phyloP scores from a whole-genome alignment of 2,329 filamentous ascomycete genomes.

The Blastomyces parvus region DNA sequence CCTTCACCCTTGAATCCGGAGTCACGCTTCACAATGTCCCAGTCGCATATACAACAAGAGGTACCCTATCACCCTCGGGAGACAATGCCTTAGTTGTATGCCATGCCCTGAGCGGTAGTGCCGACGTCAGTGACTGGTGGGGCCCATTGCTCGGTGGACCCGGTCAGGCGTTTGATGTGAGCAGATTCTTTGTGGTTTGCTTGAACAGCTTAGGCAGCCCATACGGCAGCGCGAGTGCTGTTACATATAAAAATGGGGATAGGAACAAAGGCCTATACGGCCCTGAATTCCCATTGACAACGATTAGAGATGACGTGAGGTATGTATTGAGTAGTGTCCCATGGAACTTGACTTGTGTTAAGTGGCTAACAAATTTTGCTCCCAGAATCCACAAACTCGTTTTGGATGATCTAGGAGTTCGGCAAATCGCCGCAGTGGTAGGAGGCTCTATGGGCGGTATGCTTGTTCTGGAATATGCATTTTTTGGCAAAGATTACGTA shows the following conservation, averaged over 20 bases:
- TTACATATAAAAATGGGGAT: slow-evolving; percentile 76
- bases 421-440: slow-evolving; percentile 45
- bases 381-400: slow-evolving; percentile 45
- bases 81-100: slow-evolving; percentile 58
- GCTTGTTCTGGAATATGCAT: slow-evolving; percentile 52
- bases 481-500: slow-evolving; percentile 58
- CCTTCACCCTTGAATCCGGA: slow-evolving; percentile 88
- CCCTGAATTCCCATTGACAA: slow-evolving; percentile 91
- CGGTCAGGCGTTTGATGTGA: slow-evolving; percentile 46
- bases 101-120: slow-evolving; percentile 46
- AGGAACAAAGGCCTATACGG: slow-evolving; percentile 68
- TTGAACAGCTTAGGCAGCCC: slow-evolving; percentile 47
- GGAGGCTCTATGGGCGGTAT: slow-evolving; percentile 53
- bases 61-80: slow-evolving; percentile 44
- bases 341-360: not conserved
- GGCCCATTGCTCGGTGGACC: slow-evolving; percentile 44
- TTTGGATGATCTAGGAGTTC: slow-evolving; percentile 46
- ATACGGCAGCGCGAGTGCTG: slow-evolving; percentile 46
- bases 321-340: slow-evolving; percentile 37
- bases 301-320: slow-evolving; percentile 91
- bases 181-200: slow-evolving; percentile 46
- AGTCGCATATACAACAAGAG: slow-evolving; percentile 55
- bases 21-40: slow-evolving; percentile 67
- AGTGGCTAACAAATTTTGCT: not conserved
- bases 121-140: slow-evolving; percentile 50